Evolutionary conservation across 2,329 filamentous ascomycete species (phyloP), one percentile per base, ranked within the genome.

Genomic region (Diaporthe amygdali): DNA sequence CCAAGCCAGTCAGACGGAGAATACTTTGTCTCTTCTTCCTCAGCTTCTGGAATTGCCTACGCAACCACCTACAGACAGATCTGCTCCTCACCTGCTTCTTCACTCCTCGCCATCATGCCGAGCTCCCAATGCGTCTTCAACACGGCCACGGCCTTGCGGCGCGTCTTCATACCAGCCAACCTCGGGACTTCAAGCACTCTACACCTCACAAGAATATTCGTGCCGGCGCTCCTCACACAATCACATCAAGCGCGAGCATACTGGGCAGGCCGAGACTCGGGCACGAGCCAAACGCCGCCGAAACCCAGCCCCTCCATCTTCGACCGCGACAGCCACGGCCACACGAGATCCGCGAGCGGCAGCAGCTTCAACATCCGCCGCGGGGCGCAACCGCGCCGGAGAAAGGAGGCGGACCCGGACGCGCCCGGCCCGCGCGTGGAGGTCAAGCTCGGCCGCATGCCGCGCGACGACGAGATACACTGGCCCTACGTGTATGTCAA

Each of bases 401-500:
- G 67, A 41, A 59, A 27, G 32, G 47, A 17, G 44, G 17, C n/a
- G 25, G 64, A 32, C 32, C 52, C 52, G 25, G 41, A 71, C 8
- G 74, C 81, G 74, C 80, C 83, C 5, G 63, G n/a, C 73, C 75
- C 25, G 75, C 77, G 15, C 6, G 68, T 72, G 17, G 32, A n/a
- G 41, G 61, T 64, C 27, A 72, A 59, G 56, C 70, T 71, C 54
- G 68, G 74, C 4, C 82, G 82, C 0, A 76, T 81, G 15, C 84
- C 85, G 6, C 80, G 80, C 70, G 83, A 88, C 79, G 73, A 81
- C 55, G 81, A 84, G 70, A 88, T 88, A 73, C 80, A 72, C 69
- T 81, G 79, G 17, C 77, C 77, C 22, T 80, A 84, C 76, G 83
- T 84, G 77, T 81, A 84, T 54, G 77, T 86, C 39, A 69, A 76